Conservation (phyloP, 495 filamentous ascomycete species). For the Aspergillus kassunensis region DNA sequence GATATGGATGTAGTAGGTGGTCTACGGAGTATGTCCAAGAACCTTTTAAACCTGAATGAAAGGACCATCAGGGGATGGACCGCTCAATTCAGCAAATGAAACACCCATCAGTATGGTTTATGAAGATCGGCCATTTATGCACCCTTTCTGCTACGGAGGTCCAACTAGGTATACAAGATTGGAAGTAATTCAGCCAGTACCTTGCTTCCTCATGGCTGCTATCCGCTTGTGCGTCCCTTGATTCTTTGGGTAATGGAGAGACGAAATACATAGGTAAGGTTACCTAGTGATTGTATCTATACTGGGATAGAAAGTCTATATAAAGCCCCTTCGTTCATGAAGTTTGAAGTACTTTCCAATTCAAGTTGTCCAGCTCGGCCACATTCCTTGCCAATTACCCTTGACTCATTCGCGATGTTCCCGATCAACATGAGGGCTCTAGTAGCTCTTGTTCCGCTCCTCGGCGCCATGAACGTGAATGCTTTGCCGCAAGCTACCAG, state of each 20-base stretch:
- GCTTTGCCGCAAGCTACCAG: constrained; percentile 19
- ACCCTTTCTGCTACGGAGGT: constrained; percentile 16
- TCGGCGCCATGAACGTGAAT: constrained; percentile 5
- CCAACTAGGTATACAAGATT: no score
- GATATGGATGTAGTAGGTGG: no score
- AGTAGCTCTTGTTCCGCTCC: constrained; percentile 9
- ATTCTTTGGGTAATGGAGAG: not conserved
- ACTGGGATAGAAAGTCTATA: not conserved
- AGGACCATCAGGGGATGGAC: no score
- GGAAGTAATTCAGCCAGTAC: not conserved
- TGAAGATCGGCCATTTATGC: constrained; percentile 13
- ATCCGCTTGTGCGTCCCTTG: constrained; percentile 6
- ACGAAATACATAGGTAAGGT: not conserved
- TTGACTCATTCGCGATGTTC: not conserved
- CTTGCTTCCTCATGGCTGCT: not conserved
- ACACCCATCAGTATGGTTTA: no score
- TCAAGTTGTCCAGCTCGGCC: not conserved
- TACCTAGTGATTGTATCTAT: not conserved
- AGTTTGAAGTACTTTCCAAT: not conserved
- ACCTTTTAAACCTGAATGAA: no score
- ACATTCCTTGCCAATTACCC: not conserved
- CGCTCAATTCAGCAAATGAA: no score
- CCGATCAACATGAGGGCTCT: constrained; percentile 15
- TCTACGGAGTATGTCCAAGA: no score
- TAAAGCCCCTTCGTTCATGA: not conserved